Evolutionary conservation across 2,329 filamentous ascomycete genomes (phyloP).

Genomic region (Aspergillus fischeri): DNA sequence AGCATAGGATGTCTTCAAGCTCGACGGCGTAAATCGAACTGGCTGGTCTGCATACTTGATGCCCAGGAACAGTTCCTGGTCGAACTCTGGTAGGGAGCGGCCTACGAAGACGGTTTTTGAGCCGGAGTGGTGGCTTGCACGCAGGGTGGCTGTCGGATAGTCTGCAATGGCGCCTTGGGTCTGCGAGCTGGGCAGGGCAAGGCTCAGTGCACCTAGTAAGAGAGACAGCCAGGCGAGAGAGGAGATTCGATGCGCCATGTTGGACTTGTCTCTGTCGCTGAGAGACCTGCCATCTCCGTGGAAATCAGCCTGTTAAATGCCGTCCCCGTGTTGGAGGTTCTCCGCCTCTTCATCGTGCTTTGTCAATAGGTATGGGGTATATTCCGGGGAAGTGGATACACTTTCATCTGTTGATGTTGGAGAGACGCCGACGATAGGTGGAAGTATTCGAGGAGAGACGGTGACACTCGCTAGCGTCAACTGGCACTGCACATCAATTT

Average conservation of each 20-base stretch:
- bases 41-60: slow-evolving; percentile 29
- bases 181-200: not conserved
- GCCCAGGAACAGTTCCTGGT: slow-evolving; percentile 27
- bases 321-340: not conserved
- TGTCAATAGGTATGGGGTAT: not conserved
- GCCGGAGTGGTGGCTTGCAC: not conserved
- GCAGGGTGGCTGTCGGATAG: not conserved
- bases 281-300: not conserved
- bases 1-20: slow-evolving; percentile 19
- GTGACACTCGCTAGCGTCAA: not conserved
- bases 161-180: not conserved
- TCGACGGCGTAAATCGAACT: slow-evolving; percentile 21
- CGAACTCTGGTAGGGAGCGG: slow-evolving; percentile 21
- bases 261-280: not conserved
- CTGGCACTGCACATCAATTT: slow-evolving; percentile 1
- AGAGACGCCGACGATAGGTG: slow-evolving; percentile 12
- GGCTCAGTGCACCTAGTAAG: not conserved
- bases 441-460: slow-evolving; percentile 11
- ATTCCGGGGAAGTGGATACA: not conserved
- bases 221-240: slow-evolving; percentile 2
- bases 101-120: slow-evolving; percentile 22
- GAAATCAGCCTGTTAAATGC: not conserved
- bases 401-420: not conserved
- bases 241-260: slow-evolving; percentile 1
- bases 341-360: not conserved